These are phyloP conservation scores for Ustilago sp. DNA, from an alignment of 1,284 basidiomycete genomes.

Conservation along the genomic window DNA sequence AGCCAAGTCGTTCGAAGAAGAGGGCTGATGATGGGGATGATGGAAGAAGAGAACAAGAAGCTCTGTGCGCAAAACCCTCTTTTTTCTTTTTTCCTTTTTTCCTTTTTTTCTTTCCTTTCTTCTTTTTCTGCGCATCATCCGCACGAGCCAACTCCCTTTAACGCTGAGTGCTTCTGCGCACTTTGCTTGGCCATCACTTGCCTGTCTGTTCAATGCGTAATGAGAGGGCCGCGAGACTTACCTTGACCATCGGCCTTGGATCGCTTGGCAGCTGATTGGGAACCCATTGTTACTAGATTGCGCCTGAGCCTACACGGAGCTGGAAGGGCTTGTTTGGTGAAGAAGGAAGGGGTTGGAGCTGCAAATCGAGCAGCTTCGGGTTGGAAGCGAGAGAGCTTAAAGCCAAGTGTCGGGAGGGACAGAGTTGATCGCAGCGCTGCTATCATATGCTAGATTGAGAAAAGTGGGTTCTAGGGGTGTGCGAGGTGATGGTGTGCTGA, in stretches of 20 bases:
- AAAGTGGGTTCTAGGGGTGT: background rate
- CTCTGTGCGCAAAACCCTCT: constrained; percentile 2
- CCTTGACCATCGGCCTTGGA: constrained; percentile 36
- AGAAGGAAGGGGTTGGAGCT: background rate
- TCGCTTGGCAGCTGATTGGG: constrained; percentile 27
- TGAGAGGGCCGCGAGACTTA: constrained; percentile 7
- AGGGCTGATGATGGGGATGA: constrained; percentile 4
- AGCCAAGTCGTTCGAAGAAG: background rate
- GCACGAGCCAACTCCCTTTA: constrained; percentile 22
- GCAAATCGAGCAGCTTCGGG: background rate
- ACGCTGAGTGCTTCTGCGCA: background rate
- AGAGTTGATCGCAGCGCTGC: background rate
- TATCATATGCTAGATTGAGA: background rate
- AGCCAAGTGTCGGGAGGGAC: background rate
- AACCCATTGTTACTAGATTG: constrained; percentile 12
- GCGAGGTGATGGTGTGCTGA: background rate
- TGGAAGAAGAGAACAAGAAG: constrained; percentile 3
- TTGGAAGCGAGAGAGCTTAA: background rate
- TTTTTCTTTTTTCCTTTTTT: background rate
- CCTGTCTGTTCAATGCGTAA: too few relatives aligned
- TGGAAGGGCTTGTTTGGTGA: background rate
- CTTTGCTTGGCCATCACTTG: background rate
- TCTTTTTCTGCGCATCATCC: constrained; percentile 1
- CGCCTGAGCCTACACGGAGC: background rate
- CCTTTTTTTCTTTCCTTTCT: background rate